Percentiles rank a stretch among this genome's conserved stretches.
phyloP scores from a whole-genome alignment of 1,284 basidiomycete species.

The Coriolopsis trogii region DNA sequence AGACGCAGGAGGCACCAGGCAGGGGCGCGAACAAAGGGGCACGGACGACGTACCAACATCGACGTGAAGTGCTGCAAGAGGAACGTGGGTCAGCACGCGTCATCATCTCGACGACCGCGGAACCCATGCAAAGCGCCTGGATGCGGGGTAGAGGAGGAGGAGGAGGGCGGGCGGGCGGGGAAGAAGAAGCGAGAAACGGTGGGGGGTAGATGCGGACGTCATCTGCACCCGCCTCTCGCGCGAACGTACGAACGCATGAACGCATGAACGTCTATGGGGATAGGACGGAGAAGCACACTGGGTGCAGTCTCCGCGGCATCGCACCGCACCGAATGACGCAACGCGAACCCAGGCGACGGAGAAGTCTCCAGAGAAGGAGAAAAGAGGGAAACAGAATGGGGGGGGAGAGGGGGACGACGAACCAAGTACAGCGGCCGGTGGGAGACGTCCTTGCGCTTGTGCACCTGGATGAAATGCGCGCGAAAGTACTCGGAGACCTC shows the following conservation, averaged over 20 bases:
- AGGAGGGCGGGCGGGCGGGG: too few species aligned
- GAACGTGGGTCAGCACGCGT: background rate
- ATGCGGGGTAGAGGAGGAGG: too few species aligned
- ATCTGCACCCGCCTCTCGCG: too few species aligned
- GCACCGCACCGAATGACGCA: background rate
- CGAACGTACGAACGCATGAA: too few species aligned
- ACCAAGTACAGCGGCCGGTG: slow-evolving; percentile 65
- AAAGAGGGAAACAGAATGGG: background rate
- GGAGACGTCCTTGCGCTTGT: slow-evolving; percentile 64
- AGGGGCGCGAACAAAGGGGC: background rate
- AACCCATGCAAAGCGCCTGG: too few species aligned
- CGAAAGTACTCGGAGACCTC: slow-evolving; percentile 78
- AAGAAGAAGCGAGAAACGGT: too few species aligned
- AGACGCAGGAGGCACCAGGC: slow-evolving; percentile 64
- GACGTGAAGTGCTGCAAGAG: slow-evolving; percentile 68
- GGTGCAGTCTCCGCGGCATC: too few species aligned
- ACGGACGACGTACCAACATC: slow-evolving; percentile 61
- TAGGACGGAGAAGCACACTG: background rate
- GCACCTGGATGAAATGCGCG: slow-evolving; percentile 75
- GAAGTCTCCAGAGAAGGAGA: background rate
- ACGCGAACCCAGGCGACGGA: background rate
- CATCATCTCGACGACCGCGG: background rate
- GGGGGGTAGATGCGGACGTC: too few species aligned
- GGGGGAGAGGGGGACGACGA: slow-evolving; percentile 35
- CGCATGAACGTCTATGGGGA: too few species aligned